Evolutionary conservation across 805 yeast genomes (phyloP).

Genomic region (Ogataea siamensis): DNA sequence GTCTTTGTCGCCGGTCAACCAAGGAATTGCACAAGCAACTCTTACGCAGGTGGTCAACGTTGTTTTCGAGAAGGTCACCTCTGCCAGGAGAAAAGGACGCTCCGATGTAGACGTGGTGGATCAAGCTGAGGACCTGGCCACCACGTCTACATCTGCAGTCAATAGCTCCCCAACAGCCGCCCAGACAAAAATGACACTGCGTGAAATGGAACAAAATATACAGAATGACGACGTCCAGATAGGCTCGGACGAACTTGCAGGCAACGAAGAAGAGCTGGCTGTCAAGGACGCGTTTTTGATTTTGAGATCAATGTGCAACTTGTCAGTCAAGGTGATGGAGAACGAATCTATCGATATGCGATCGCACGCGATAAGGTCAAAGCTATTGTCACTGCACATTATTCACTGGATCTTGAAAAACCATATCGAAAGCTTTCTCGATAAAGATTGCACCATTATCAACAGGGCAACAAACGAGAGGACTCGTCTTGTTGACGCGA

Average conservation of each 20-base stretch:
- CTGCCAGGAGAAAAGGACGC: slow-evolving; percentile 8
- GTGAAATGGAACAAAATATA: slow-evolving; percentile 53
- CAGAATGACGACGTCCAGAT: slow-evolving; percentile 53
- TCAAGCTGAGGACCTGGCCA: slow-evolving; percentile 6
- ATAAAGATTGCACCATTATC: slow-evolving; percentile 52
- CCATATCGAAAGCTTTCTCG: slow-evolving; percentile 76
- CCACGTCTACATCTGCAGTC: neutral
- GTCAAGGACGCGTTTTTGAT: slow-evolving; percentile 91
- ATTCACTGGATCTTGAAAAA: slow-evolving; percentile 83
- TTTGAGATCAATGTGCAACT: slow-evolving; percentile 91
- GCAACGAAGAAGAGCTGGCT: slow-evolving; percentile 61
- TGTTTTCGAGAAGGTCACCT: slow-evolving; percentile 67
- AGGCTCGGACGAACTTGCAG: slow-evolving; percentile 42
- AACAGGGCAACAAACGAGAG: slow-evolving; percentile 50
- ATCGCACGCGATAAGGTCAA: slow-evolving; percentile 90
- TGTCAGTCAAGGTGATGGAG: slow-evolving; percentile 82
- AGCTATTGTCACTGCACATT: slow-evolving; percentile 81
- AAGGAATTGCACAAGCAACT: slow-evolving; percentile 93
- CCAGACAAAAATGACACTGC: slow-evolving; percentile 45
- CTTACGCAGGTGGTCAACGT: slow-evolving; percentile 86
- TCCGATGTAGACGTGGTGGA: slow-evolving; percentile 2
- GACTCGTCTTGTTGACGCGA: slow-evolving; percentile 69
- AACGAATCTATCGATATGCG: slow-evolving; percentile 76
- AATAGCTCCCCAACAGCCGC: slow-evolving; percentile 1
- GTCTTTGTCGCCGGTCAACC: slow-evolving; percentile 78